Base-by-base conservation (phyloP, 306 rosid species). In the Lathyrus aphaca region DNA sequence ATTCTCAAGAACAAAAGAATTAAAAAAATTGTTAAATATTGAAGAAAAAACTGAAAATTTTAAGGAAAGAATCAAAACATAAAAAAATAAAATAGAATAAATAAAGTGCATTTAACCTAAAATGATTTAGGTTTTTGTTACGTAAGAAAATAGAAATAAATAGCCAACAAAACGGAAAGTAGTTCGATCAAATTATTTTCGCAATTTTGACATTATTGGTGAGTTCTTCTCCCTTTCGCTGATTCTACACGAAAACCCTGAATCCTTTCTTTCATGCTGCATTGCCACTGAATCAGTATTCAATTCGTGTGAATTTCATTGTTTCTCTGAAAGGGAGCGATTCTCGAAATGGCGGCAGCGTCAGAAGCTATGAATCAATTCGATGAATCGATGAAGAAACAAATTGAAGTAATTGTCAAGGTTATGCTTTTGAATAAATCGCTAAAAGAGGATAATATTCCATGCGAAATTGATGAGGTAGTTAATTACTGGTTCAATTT, bases 391-490 rank as follows among this genome's bases (percentile, higher is more conserved):
- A 23, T 82, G 48, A 79, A 51, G 85, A 75, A 71, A 42, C 82
- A 83, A 74, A 18, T 74, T 3, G 42, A 67, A 4, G 68, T 80
- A 0, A 15, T 88, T 21, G 17, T 44, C 69, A 79, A 87, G 61
- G 80, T 66, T 62, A 10, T 84, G 17, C 25, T 13, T 49, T 9
- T 21, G 23, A 65, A 38, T 29, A 78, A 72, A 65, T 43, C 64
- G 10, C 8, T 68, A 71, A 81, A 81, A 68, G 76, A 76, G 66
- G 90, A 85, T 65, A 74, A 72, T 16, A 38, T 59, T 78, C 97
- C 98, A 17, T 72, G 74, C 77, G 37, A 85, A 86, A 85, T 93
- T 21, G 90, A 84, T 43, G 87, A 93, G 97, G 96, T 83, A 44
- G 94, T 93, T 82, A 54, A 25, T 66, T 66, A 1, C 8, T 17